A percentile compares a stretch with the other conserved stretches of the same genome.
phyloP scores from a whole-genome alignment of 2,329 filamentous ascomycete genomes.

The Bipolaris cookei region DNA sequence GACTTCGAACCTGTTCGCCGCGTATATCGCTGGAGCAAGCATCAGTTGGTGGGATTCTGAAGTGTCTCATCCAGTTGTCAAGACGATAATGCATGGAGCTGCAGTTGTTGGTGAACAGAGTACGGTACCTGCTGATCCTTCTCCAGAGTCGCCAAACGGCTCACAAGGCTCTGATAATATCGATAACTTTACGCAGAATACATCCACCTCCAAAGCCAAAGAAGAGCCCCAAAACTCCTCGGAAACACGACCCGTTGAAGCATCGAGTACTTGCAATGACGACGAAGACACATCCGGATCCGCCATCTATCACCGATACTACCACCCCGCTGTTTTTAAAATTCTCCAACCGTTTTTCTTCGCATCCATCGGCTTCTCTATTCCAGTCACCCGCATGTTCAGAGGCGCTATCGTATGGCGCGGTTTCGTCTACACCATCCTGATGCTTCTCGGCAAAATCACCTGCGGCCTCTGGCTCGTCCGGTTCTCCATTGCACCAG shows the following conservation, averaged over 20 bases:
- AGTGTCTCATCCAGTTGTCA: conserved; percentile 32
- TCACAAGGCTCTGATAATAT: neutral
- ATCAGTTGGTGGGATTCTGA: conserved; percentile 66
- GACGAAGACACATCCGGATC: conserved; percentile 23
- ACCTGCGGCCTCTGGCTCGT: conserved; percentile 52
- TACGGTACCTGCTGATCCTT: neutral
- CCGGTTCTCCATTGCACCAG: conserved; percentile 1
- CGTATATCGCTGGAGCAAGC: conserved; percentile 64
- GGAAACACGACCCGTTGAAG: neutral
- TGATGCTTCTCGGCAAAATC: conserved; percentile 67
- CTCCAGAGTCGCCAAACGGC: neutral
- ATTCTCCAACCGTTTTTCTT: conserved; percentile 77
- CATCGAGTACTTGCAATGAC: neutral
- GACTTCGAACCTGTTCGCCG: conserved; percentile 67
- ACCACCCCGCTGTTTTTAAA: conserved; percentile 53
- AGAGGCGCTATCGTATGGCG: conserved; percentile 69
- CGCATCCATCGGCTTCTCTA: conserved; percentile 76
- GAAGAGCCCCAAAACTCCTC: neutral
- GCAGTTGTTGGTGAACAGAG: neutral
- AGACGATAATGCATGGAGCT: too few relatives aligned
- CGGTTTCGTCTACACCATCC: conserved; percentile 71
- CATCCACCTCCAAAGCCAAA: neutral
- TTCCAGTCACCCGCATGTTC: conserved; percentile 76
- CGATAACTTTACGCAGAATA: neutral
- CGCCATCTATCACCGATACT: conserved; percentile 56